Evolutionary conservation across 768 basidiomycete species (phyloP).

Genomic region (Lactarius deliciosus): DNA sequence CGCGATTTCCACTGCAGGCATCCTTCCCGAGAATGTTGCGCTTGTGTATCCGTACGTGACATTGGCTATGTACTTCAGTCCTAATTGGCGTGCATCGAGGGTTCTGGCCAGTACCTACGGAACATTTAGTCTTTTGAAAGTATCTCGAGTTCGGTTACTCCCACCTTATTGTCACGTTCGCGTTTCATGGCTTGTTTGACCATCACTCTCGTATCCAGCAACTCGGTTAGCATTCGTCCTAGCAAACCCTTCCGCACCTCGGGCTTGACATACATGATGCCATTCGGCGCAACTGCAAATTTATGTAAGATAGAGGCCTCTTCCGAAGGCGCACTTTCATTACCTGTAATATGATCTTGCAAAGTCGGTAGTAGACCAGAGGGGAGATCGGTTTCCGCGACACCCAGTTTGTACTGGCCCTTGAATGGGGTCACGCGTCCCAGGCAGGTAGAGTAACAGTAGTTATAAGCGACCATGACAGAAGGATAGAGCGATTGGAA

Average conservation of each 20-base stretch:
- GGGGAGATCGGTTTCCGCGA: conserved; percentile 66
- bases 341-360: conserved; percentile 75
- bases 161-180: conserved; percentile 70
- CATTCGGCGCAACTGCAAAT: conserved; percentile 84
- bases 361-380: conserved; percentile 67
- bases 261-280: conserved; percentile 89
- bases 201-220: conserved; percentile 96
- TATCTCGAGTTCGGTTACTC: conserved; percentile 16
- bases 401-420: conserved; percentile 85
- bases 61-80: conserved; percentile 92
- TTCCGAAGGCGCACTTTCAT: conserved; percentile 26
- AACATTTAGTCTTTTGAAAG: neutral
- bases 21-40: conserved; percentile 91
- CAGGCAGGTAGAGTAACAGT: conserved; percentile 94
- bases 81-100: conserved; percentile 87
- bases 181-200: conserved; percentile 96
- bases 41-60: conserved; percentile 96
- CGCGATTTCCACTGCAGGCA: conserved; percentile 98
- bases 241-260: conserved; percentile 82
- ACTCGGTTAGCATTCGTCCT: conserved; percentile 87
- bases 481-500: conserved; percentile 97
- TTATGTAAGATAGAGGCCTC: neutral
- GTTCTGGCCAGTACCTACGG: conserved; percentile 67
- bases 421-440: conserved; percentile 87
- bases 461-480: conserved; percentile 98